phyloP scores from a whole-genome alignment of 306 rosid genomes.

The Quercus dentata region DNA sequence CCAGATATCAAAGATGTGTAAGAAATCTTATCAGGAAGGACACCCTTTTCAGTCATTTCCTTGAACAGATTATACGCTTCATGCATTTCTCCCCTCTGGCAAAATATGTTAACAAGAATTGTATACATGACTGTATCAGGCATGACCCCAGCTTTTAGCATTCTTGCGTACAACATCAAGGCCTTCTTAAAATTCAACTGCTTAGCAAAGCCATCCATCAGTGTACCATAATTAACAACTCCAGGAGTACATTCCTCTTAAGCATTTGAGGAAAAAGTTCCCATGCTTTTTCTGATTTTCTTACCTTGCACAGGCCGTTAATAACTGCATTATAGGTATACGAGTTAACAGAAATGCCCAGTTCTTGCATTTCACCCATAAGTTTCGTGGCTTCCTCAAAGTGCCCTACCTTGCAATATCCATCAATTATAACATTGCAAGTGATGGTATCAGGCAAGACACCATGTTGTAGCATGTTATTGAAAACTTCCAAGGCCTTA shows the following conservation, averaged over 20 bases:
- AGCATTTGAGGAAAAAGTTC: slow-evolving; percentile 62
- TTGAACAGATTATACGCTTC: slow-evolving; percentile 34
- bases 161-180: slow-evolving; percentile 37
- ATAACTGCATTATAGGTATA: slow-evolving; percentile 51
- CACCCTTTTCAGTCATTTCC: slow-evolving; percentile 39
- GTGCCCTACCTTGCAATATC: slow-evolving; percentile 39
- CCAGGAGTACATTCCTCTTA: slow-evolving; percentile 48
- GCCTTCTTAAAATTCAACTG: slow-evolving; percentile 36
- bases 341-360: slow-evolving; percentile 42
- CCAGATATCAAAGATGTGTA: slow-evolving; percentile 56
- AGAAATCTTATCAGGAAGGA: slow-evolving; percentile 43
- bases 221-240: slow-evolving; percentile 46
- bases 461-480: slow-evolving; percentile 37
- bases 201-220: slow-evolving; percentile 56
- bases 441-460: slow-evolving; percentile 39
- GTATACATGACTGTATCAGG: slow-evolving; percentile 43
- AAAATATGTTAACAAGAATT: slow-evolving; percentile 39
- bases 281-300: slow-evolving; percentile 42
- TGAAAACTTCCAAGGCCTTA: slow-evolving; percentile 36
- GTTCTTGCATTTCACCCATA: slow-evolving; percentile 39
- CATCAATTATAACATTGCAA: slow-evolving; percentile 53
- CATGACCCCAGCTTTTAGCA: slow-evolving; percentile 42
- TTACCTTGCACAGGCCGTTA: slow-evolving; percentile 42
- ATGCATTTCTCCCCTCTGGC: slow-evolving; percentile 25
- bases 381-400: slow-evolving; percentile 46